phyloP scores from a whole-genome alignment of 129 eudicot species.

The Artemisia argyi region DNA sequence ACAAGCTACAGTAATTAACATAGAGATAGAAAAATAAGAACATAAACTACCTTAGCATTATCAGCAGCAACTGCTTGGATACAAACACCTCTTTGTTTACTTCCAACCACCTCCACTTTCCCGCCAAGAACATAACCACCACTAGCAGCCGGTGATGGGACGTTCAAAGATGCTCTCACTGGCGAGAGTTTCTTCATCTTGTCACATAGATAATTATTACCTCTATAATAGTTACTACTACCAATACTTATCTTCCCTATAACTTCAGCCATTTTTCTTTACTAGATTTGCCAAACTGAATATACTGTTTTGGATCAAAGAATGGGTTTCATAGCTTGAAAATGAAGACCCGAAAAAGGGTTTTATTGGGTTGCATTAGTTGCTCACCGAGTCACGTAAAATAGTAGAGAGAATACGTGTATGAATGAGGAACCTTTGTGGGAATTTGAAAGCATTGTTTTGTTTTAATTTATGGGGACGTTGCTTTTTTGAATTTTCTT shows the following conservation, averaged over 20 bases:
- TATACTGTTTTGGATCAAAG: neutral
- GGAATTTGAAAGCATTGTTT: constrained; percentile 15
- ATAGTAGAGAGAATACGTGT: constrained; percentile 18
- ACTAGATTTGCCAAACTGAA: too few species aligned
- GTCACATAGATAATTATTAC: constrained; percentile 2
- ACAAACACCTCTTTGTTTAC: neutral
- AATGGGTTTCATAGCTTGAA: constrained; percentile 6
- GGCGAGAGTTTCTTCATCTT: constrained; percentile 17
- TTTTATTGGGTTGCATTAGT: neutral
- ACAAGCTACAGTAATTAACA: neutral
- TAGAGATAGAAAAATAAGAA: neutral
- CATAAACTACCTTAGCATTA: neutral
- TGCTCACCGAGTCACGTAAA: constrained; percentile 16
- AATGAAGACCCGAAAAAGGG: constrained; percentile 15
- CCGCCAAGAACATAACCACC: constrained; percentile 1
- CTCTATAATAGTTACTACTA: constrained; percentile 4
- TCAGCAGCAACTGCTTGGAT: constrained; percentile 10
- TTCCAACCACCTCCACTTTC: neutral
- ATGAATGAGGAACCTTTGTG: neutral
- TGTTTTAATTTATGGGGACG: constrained; percentile 7
- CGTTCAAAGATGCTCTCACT: constrained; percentile 21
- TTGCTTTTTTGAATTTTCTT: constrained; percentile 14
- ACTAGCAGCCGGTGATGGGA: constrained; percentile 17
- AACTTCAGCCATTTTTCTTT: constrained; percentile 18
- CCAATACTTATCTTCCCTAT: constrained; percentile 18